Conservation (phyloP, 164 flowering plant genomes). For the Chloranthus sessilifolius region DNA sequence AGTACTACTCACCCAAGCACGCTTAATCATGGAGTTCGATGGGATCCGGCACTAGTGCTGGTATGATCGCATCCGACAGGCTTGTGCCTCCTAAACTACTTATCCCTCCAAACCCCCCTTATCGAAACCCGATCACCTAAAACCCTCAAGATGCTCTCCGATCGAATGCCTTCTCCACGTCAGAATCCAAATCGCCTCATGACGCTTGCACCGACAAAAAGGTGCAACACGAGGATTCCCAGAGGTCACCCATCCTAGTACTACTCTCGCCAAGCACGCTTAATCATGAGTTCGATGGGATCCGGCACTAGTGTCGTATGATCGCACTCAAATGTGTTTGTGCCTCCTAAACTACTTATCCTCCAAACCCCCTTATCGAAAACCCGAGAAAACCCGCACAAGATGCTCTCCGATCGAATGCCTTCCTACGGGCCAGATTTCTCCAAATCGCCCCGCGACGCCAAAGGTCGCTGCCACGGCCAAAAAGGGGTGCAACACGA, state of each 20-base stretch:
- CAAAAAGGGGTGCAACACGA: no score
- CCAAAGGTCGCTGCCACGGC: no score
- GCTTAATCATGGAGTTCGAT: no score
- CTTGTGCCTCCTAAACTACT: neutral
- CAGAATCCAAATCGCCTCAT: no score
- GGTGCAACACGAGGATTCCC: constrained; percentile 4
- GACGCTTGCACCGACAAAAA: neutral
- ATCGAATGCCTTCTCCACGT: no score
- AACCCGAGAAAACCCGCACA: neutral
- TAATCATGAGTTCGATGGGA: constrained; percentile 4
- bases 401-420: constrained; percentile 3
- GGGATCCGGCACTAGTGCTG: no score
- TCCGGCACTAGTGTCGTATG: constrained; percentile 11
- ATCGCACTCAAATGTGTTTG: neutral
- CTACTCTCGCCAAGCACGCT: constrained; percentile 11
- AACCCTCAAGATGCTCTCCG: no score
- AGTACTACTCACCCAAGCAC: no score
- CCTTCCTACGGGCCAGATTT: constrained; percentile 8
- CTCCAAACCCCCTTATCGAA: neutral
- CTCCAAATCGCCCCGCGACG: constrained; percentile 1
- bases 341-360: neutral
- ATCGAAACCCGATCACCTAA: no score
- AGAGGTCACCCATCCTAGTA: constrained; percentile 9
- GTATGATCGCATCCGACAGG: neutral
- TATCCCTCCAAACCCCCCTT: neutral